These are phyloP conservation scores for Petrea volubilis DNA, from an alignment of 257 asterid species.

Conservation along the genomic window DNA sequence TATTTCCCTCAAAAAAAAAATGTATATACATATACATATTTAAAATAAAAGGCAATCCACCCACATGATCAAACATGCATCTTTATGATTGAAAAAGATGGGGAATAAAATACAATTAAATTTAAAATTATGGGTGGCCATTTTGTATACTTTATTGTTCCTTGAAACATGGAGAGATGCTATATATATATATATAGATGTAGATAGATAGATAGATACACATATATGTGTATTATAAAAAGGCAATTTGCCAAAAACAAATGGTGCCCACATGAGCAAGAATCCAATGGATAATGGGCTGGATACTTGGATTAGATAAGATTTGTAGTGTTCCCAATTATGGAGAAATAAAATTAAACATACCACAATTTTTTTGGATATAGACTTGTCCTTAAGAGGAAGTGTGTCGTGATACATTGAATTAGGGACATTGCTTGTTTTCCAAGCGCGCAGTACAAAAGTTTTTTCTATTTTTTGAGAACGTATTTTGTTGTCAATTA, in stretches of 20 bases:
- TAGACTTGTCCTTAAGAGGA: neutral
- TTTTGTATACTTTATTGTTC: constrained; percentile 7
- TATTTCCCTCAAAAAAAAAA: neutral
- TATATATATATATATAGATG: neutral
- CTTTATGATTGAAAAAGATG: neutral
- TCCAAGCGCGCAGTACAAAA: no score
- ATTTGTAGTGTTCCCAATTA: neutral
- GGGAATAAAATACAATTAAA: neutral
- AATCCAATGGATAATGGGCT: constrained; percentile 20
- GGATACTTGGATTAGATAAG: constrained; percentile 14
- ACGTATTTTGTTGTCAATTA: no score
- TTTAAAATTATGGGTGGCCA: constrained; percentile 1
- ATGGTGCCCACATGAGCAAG: constrained; percentile 22
- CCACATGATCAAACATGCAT: neutral
- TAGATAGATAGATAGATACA: neutral
- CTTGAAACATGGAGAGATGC: neutral
- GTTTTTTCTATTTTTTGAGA: no score
- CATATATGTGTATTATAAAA: neutral
- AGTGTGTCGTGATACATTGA: neutral
- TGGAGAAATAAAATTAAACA: neutral
- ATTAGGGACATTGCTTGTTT: neutral
- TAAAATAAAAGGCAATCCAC: neutral
- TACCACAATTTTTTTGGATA: neutral
- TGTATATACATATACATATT: no score
- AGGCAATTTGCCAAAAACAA: neutral